Conservation (phyloP, 768 basidiomycete genomes). For the Candolleomyces efflorescens region DNA sequence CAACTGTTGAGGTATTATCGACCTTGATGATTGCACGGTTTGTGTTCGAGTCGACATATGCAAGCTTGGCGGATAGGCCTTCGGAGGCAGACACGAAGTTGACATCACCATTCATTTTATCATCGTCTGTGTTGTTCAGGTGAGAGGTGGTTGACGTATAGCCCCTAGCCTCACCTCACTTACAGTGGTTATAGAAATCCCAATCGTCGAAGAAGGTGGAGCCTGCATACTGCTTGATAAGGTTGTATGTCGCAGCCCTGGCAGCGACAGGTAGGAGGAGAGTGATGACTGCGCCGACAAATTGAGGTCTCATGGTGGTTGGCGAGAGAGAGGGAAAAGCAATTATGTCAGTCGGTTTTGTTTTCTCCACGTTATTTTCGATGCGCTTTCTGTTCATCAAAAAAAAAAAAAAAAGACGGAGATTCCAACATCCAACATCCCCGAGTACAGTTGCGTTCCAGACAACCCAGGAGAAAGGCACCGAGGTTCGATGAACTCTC, state of each 20-base stretch:
- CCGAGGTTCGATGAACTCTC: too few relatives aligned
- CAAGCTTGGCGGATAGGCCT: conserved; percentile 36
- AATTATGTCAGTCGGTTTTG: not conserved
- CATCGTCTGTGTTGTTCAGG: conserved; percentile 1
- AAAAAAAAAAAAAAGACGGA: too few relatives aligned
- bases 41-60: conserved; percentile 54
- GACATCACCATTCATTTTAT: conserved; percentile 9
- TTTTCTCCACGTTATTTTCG: not conserved
- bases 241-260: conserved; percentile 1
- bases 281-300: not conserved
- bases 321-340: not conserved
- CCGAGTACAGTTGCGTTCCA: too few relatives aligned
- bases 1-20: conserved; percentile 58
- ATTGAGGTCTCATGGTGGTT: not conserved
- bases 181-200: conserved; percentile 9
- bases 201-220: conserved; percentile 10
- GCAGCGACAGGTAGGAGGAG: not conserved
- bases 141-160: too few relatives aligned
- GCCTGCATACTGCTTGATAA: conserved; percentile 8
- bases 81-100: conserved; percentile 42
- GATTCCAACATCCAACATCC: too few relatives aligned
- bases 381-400: too few relatives aligned
- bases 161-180: not conserved
- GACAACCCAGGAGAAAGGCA: too few relatives aligned
- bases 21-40: conserved; percentile 72